Evolutionary conservation across 345 rosid species (phyloP).

Genomic region (Jatropha curcas): DNA sequence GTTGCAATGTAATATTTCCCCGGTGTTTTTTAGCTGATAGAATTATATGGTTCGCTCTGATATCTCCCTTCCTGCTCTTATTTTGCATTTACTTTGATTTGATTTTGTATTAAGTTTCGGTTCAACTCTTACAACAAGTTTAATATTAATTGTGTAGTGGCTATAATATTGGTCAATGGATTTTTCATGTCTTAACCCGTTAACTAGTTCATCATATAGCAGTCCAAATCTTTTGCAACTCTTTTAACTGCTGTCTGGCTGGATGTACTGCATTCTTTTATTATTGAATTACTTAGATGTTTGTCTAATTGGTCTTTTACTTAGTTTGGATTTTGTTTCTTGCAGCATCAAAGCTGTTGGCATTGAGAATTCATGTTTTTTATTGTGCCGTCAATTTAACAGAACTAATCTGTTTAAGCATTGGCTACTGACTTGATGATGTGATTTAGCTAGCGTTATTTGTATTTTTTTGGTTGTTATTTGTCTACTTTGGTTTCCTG

Average conservation of each 20-base stretch:
- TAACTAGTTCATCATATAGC: constrained; percentile 1
- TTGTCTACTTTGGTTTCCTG: neutral
- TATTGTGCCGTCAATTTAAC: neutral
- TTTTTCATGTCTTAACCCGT: constrained; percentile 9
- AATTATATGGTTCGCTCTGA: constrained; percentile 15
- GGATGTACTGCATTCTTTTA: neutral
- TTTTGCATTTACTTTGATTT: constrained; percentile 6
- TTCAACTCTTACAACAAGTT: constrained; percentile 17
- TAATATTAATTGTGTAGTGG: constrained; percentile 18
- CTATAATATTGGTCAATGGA: constrained; percentile 11
- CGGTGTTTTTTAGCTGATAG: constrained; percentile 17
- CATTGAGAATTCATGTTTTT: neutral
- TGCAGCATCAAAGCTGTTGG: neutral
- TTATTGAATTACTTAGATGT: neutral
- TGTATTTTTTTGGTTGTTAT: neutral
- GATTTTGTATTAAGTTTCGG: constrained; percentile 7
- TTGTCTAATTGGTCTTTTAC: no score
- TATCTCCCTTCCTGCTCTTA: constrained; percentile 6
- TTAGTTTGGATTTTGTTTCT: neutral
- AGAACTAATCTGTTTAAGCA: neutral
- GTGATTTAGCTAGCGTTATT: neutral
- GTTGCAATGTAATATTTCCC: constrained; percentile 7
- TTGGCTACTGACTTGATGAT: neutral
- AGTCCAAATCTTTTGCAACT: neutral
- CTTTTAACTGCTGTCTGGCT: neutral